Evolutionary conservation across 768 basidiomycete species (phyloP), one percentile per base, ranked within the genome.

Genomic region (Pulveroboletus sp.): DNA sequence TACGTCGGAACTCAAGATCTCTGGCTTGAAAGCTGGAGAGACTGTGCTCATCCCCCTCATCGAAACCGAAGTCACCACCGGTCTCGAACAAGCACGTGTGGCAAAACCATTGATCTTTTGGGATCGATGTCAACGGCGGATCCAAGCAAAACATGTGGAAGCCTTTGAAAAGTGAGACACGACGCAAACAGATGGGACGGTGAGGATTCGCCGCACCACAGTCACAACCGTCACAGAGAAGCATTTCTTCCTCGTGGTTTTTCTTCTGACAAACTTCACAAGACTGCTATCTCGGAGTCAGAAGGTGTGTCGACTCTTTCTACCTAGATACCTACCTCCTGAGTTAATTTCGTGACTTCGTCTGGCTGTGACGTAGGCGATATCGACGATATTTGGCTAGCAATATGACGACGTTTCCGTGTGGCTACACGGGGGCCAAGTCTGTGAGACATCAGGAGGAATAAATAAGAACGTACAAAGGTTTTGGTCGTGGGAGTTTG

Each of bases 61-160:
- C 96, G 61, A 98, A 99, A 28, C 96, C 96, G 60, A 90, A 99
- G 69, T 97, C 96, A 45, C 89, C 89, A 10, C 95, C 94, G 0
- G 91, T 94, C 35, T 84, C 86, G 36, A 93, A 78, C 18, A 99
- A 74, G 64, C 96, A 99, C 4, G 84, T 83, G 59, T 87, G 88
- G 67, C 96, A 99, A 65, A 83, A 97, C 95, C 95, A 99, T 56
- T 95, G 86, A 36, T 93, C 92, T 62, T 86, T 89, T 2, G 96
- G 96, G 48, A 99, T 89, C 2, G 76, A 72, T 8, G 77, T 71
- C 46, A 98, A 72, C 17, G 94, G 94, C 11, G 96, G 96, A 62
- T 93, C 88, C 50, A 99, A 84, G 66, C 96, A 99, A 67, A 89
- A 93, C 73, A 89, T 96, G 70, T 99, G 96, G 71, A 92, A 99